Base-by-base conservation (phyloP, 768 basidiomycete genomes). In the Trichaptum fuscoviolaceum region DNA sequence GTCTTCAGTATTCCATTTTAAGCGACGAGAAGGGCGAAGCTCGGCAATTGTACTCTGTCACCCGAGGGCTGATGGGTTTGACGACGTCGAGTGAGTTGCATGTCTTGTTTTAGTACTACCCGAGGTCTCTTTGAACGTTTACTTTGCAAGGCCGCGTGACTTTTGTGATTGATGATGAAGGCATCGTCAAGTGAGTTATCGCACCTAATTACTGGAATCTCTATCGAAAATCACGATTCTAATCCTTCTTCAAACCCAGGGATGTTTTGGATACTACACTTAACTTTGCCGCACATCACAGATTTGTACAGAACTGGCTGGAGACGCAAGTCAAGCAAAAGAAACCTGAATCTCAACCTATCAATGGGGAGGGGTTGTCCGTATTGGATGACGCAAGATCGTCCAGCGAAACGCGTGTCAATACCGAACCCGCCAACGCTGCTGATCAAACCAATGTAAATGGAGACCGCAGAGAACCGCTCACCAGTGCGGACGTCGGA, bases 81-180 rank as follows among this genome's bases (percentile, higher is more conserved):
- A 77, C 78, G 0, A 82, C 85, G 27, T 57, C 35, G 57, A 52
- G 42, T 52, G 20, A 52, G 42, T 52, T 30, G 30, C 42, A 6
- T 52, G 15, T 20, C 15, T 20, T 20, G 42, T 52, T 2, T 20
- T 20, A 52, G 2, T 6, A 6, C 42, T 12, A 12, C 20, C 42
- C 2, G 42, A 20, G 3, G 15, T 52, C 20, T 52, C 15, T 12
- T 12, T 6, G 30, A 30, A 30, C 30, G 15, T 52, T 12, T 15
- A 3, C 42, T 20, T 52, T 20, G 42, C 42, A 52, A 52, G 84
- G 85, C 4, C 84, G 93, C 15, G 84, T 86, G 35, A 95, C 93
- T 2, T 89, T 93, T 72, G 80, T 94, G 70, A 86, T 95, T 67
- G 91, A 93, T 73, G 80, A 77, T 63, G 81, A 88, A 63, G 92